phyloP scores from a whole-genome alignment of 495 filamentous ascomycete genomes.

The Xylaria acuta region DNA sequence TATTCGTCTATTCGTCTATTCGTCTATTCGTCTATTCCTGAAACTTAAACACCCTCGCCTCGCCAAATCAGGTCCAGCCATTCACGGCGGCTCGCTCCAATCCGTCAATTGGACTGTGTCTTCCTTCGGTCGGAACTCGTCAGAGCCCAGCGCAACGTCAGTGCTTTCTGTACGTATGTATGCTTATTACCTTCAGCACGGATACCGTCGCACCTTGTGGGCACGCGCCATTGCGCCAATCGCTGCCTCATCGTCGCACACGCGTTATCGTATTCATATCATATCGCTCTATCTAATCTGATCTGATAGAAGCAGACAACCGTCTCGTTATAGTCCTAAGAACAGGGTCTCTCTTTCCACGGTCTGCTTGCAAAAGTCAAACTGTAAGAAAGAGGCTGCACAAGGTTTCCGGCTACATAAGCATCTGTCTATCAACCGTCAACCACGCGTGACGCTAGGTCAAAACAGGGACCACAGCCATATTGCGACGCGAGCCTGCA shows the following conservation, averaged over 20 bases:
- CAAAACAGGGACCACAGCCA: constrained; percentile 23
- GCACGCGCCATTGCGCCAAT: constrained; percentile 24
- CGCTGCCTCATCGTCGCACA: constrained; percentile 12
- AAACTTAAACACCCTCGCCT: constrained; percentile 39
- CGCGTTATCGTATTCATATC: neutral
- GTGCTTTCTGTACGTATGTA: constrained; percentile 9
- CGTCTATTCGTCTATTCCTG: constrained; percentile 40
- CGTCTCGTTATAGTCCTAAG: neutral
- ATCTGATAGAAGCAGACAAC: constrained; percentile 8
- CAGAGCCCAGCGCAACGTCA: constrained; percentile 17
- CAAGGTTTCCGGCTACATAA: constrained; percentile 17
- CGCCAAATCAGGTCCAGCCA: constrained; percentile 42
- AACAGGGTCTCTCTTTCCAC: neutral
- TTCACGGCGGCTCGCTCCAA: constrained; percentile 18
- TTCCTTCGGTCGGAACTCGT: constrained; percentile 10
- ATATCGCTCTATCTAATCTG: constrained; percentile 17
- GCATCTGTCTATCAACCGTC: constrained; percentile 23
- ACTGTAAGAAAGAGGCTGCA: constrained; percentile 22
- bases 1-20: no score
- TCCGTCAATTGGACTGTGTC: constrained; percentile 20
- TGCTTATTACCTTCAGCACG: neutral
- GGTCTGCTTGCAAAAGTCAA: constrained; percentile 12
- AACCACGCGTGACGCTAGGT: constrained; percentile 18
- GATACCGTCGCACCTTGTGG: constrained; percentile 11
- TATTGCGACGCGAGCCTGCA: constrained; percentile 24